Conservation (phyloP, 805 yeast species). For the Spathaspora hagerdaliae region DNA sequence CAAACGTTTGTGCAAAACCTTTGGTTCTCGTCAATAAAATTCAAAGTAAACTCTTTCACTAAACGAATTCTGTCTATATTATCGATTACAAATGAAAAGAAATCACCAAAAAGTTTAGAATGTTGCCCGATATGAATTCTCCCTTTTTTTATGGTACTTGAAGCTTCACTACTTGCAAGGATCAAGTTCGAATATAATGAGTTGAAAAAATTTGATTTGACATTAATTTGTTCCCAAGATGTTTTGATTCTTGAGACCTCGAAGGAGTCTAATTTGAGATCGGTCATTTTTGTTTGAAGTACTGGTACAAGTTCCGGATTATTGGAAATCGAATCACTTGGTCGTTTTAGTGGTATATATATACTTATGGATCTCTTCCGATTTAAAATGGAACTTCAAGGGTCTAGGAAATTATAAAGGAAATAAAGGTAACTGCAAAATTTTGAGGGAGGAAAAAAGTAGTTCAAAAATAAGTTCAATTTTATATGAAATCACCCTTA, state of each 20-base stretch:
- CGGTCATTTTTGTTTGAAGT: too few species aligned
- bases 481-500: too few species aligned
- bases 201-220: slow-evolving; percentile 25
- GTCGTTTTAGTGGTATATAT: too few species aligned
- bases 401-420: too few species aligned
- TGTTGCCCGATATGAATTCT: slow-evolving; percentile 24
- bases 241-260: slow-evolving; percentile 5
- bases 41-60: slow-evolving; percentile 30
- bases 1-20: slow-evolving; percentile 19
- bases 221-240: slow-evolving; percentile 28
- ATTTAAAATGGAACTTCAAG: too few species aligned
- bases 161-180: slow-evolving; percentile 23
- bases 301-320: too few species aligned
- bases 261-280: neutral
- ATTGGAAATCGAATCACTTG: too few species aligned
- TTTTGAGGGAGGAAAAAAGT: too few species aligned
- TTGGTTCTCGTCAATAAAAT: slow-evolving; percentile 29
- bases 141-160: slow-evolving; percentile 14
- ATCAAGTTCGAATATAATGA: slow-evolving; percentile 30
- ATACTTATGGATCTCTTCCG: too few species aligned
- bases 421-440: too few species aligned
- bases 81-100: slow-evolving; percentile 27
- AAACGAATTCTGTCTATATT: slow-evolving; percentile 23
- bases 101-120: slow-evolving; percentile 31
- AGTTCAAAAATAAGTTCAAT: too few species aligned